A percentile compares a stretch with the other conserved stretches of the same genome.
Evolutionary conservation across 1,284 basidiomycete species (phyloP).

Genomic region (Puccinia coronata): DNA sequence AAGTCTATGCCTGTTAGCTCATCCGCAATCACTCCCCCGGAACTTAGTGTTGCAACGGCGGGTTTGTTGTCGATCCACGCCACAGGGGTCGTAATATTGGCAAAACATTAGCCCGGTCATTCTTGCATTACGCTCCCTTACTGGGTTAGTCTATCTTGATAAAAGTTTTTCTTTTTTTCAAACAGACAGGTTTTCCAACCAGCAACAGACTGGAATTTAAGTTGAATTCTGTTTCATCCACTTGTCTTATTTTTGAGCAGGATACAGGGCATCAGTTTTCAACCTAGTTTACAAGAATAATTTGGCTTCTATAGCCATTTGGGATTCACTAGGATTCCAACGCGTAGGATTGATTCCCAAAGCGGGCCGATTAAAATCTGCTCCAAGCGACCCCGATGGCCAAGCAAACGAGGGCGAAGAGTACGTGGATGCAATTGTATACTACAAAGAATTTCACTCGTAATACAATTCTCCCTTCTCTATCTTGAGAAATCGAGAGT

Average conservation of each 20-base stretch:
- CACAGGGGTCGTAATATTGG: slow-evolving; percentile 74
- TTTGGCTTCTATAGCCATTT: slow-evolving; percentile 64
- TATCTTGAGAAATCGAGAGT: too few relatives aligned
- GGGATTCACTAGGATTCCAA: slow-evolving; percentile 81
- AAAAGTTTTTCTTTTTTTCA: slow-evolving; percentile 3
- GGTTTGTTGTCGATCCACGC: slow-evolving; percentile 76
- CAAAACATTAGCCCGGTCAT: slow-evolving; percentile 73
- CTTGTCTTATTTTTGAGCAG: slow-evolving; percentile 51
- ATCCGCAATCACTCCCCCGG: not conserved
- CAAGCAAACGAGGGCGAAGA: slow-evolving; percentile 65
- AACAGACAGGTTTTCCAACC: too few relatives aligned
- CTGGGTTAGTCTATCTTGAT: slow-evolving; percentile 60
- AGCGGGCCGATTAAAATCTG: slow-evolving; percentile 69
- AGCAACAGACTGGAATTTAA: not conserved
- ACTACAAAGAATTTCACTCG: slow-evolving; percentile 73
- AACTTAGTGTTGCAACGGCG: slow-evolving; percentile 79
- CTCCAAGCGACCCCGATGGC: not conserved
- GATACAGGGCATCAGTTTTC: slow-evolving; percentile 86
- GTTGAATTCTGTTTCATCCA: not conserved
- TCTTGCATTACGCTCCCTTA: slow-evolving; percentile 75
- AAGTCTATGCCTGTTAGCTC: too few relatives aligned
- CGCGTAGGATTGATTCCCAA: slow-evolving; percentile 80
- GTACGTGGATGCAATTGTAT: slow-evolving; percentile 82
- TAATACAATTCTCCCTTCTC: not conserved
- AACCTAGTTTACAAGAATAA: slow-evolving; percentile 89